Evolutionary conservation across 768 basidiomycete species (phyloP), one percentile per base, ranked within the genome.

Genomic region (Sutorius australiensis): DNA sequence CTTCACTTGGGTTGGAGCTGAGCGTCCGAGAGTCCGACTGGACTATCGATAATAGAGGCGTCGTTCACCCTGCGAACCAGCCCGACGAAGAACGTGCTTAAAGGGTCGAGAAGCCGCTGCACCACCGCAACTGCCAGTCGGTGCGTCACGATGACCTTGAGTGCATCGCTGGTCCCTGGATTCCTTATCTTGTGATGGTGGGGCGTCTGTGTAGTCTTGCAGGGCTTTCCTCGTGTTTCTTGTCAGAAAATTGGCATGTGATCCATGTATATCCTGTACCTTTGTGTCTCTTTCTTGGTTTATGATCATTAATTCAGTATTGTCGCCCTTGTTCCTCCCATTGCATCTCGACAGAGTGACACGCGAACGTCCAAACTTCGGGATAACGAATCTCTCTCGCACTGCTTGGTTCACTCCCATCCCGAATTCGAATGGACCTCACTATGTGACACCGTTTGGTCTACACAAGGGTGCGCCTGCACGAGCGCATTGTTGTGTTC

Each of bases 21-120:
- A 60, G 59, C 0, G 17, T 60, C 33, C 54, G 54, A 30, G 59
- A 60, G 28, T 16, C 45, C 24, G 59, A 61, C n/a, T 60, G 59
- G 59, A 12, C 47, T 4, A 48, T 3, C 5, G 36, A 48, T 27
- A 36, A 21, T 4, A 32, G 16, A 14, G 10, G 27, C 27, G 32
- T 9, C 3, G 28, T 10, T 5, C 30, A 2, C 24, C 9, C 40
- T 8, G 28, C 41, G 16, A 34, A 32, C 2, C 21, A 48, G 33
- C 33, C 34, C 34, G 38, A 9, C 2, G 45, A 27, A 4, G 36
- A 36, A n/a, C 36, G 9, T 37, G n/a, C 36, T 0, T 37, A n/a
- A 37, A 37, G n/a, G 34, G 7, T 36, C n/a, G 34, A 4, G n/a
- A 9, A n/a, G 16, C 7, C 10, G 36, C n/a, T 37, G 36, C n/a